Percentiles rank a stretch among this genome's conserved stretches.
Evolutionary conservation across 139 green algal species (phyloP).

Genomic region (Medakamo hakoo): DNA sequence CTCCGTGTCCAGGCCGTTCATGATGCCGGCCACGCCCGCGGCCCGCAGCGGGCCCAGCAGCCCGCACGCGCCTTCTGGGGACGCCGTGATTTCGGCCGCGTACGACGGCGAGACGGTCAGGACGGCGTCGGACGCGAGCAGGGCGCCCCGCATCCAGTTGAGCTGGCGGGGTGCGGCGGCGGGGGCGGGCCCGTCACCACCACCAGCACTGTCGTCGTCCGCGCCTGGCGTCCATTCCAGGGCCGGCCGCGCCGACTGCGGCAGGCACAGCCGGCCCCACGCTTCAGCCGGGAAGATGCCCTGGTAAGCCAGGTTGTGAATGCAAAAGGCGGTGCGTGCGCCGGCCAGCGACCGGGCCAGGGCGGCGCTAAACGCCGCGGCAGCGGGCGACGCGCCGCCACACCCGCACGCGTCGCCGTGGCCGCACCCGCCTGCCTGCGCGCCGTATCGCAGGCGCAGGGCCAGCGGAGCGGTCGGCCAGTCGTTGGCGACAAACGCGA

Average conservation of each 20-base stretch:
- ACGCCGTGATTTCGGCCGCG: constrained; percentile 34
- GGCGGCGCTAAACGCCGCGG: constrained; percentile 1
- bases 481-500: constrained; percentile 31
- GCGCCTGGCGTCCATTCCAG: not conserved
- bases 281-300: constrained; percentile 6
- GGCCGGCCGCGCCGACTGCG: constrained; percentile 3
- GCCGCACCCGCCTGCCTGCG: not conserved
- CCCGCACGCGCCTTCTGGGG: constrained; percentile 7
- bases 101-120: constrained; percentile 67
- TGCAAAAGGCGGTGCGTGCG: constrained; percentile 18
- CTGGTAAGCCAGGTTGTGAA: constrained; percentile 34
- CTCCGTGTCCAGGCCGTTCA: constrained; percentile 52
- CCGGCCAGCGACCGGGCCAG: constrained; percentile 8
- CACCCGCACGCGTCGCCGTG: no score
- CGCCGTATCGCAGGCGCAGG: constrained; percentile 17
- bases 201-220: no score
- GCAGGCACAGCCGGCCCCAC: constrained; percentile 16
- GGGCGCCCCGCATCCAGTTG: constrained; percentile 51
- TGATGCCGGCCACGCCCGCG: constrained; percentile 31
- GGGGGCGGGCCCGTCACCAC: no score
- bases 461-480: constrained; percentile 24
- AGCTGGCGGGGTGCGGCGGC: constrained; percentile 7
- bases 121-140: constrained; percentile 30
- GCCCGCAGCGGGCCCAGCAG: constrained; percentile 18
- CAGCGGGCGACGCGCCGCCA: no score